phyloP scores from a whole-genome alignment of 257 asterid genomes.

The Fraxinus pennsylvanica region DNA sequence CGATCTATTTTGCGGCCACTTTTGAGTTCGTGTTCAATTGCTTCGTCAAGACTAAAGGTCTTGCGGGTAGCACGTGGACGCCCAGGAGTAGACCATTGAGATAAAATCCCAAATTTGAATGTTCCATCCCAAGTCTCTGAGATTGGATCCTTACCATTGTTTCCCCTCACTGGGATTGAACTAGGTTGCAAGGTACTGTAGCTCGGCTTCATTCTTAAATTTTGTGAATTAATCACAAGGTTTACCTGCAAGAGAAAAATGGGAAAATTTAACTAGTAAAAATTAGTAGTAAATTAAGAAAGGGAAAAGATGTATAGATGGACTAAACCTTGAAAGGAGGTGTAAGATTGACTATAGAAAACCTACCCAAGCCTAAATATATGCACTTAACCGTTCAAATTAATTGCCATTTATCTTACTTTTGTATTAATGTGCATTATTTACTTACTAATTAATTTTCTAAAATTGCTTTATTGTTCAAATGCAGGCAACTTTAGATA shows the following conservation, averaged over 20 bases:
- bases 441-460: background rate
- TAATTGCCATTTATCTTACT: background rate
- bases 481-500: background rate
- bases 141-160: background rate
- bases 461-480: background rate
- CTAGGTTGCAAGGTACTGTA: background rate
- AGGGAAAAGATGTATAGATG: background rate
- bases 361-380: background rate
- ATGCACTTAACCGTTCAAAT: background rate
- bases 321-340: background rate
- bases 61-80: background rate
- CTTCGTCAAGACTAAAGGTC: slow-evolving; percentile 13
- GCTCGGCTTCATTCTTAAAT: background rate
- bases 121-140: background rate
- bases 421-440: background rate
- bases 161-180: background rate
- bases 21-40: slow-evolving; percentile 14
- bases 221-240: background rate
- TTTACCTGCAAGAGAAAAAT: background rate
- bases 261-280: background rate
- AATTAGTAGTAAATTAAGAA: background rate
- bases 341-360: background rate
- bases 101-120: background rate
- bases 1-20: slow-evolving; percentile 31
- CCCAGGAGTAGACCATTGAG: background rate